Conservation (phyloP, 352 stramenopile genomes). For the Phytophthora cactorum region DNA sequence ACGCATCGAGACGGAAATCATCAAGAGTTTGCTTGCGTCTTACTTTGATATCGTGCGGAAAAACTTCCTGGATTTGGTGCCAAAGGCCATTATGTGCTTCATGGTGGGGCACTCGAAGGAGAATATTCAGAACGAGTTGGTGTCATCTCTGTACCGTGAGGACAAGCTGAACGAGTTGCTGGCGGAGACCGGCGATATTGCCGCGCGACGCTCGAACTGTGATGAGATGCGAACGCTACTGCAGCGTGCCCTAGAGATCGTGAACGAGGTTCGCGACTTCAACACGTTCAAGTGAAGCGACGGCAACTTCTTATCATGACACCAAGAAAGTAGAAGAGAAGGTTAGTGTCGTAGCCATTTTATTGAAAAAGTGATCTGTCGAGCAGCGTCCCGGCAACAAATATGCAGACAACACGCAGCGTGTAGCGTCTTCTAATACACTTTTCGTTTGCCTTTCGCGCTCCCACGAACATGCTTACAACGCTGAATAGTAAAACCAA, state of each 20-base stretch:
- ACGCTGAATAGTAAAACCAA: not conserved
- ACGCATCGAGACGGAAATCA: constrained; percentile 98
- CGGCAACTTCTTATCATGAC: constrained; percentile 5
- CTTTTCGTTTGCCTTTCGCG: constrained; percentile 25
- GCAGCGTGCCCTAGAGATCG: constrained; percentile 96
- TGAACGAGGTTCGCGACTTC: constrained; percentile 99
- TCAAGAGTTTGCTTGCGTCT: constrained; percentile 96
- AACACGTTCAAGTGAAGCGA: constrained; percentile 94
- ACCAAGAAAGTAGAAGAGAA: constrained; percentile 21
- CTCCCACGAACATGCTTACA: no score
- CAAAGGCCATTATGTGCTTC: constrained; percentile 99
- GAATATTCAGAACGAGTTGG: constrained; percentile 98
- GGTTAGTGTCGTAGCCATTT: constrained; percentile 11
- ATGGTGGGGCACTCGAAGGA: constrained; percentile 95
- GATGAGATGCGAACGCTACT: constrained; percentile 97
- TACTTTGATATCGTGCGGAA: constrained; percentile 99
- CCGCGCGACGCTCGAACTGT: constrained; percentile 93
- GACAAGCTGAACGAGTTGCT: constrained; percentile 96
- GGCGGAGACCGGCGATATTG: constrained; percentile 96
- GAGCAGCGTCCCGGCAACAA: constrained; percentile 1
- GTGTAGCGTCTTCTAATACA: constrained; percentile 10
- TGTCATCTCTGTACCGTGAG: constrained; percentile 97
- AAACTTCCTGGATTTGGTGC: constrained; percentile 99
- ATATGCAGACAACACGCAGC: constrained; percentile 9
- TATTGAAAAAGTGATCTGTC: constrained; percentile 15